Conservation (phyloP, 2,329 filamentous ascomycete species). For the Cyclaneusma minus region DNA sequence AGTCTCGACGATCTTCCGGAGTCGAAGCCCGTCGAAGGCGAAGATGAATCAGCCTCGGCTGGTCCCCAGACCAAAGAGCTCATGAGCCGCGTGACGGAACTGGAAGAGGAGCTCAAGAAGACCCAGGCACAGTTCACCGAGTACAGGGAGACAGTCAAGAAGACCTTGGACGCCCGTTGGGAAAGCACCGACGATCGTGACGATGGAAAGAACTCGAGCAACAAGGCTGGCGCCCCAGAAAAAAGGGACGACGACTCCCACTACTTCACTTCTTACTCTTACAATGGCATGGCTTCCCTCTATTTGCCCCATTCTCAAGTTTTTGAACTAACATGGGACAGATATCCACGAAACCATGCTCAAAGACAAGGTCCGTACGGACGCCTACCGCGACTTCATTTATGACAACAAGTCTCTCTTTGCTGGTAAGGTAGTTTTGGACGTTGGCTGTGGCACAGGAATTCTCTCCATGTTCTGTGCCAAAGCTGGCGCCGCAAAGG, state of each 20-base stretch:
- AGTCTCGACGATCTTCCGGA: conserved; percentile 65
- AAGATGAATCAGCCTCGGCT: conserved; percentile 17
- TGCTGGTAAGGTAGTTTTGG: conserved; percentile 70
- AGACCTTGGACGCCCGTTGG: conserved; percentile 23
- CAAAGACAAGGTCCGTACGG: conserved; percentile 75
- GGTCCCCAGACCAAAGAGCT: conserved; percentile 11
- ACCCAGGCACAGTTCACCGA: conserved; percentile 24
- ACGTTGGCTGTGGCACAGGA: conserved; percentile 78
- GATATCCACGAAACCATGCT: conserved; percentile 95
- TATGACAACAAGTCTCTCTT: conserved; percentile 84
- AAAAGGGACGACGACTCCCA: conserved; percentile 37
- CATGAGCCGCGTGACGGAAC: conserved; percentile 18
- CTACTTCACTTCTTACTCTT: conserved; percentile 50
- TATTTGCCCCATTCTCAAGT: neutral
- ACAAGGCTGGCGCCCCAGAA: conserved; percentile 32
- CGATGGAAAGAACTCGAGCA: conserved; percentile 20
- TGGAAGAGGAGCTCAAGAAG: conserved; percentile 22
- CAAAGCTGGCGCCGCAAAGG: conserved; percentile 69
- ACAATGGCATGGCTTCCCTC: conserved; percentile 35
- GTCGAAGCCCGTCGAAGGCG: conserved; percentile 14
- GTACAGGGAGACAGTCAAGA: conserved; percentile 23
- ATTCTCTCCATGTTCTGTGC: conserved; percentile 94
- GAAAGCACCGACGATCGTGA: conserved; percentile 16
- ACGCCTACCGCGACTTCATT: conserved; percentile 89
- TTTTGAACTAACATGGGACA: conserved; percentile 17